These are phyloP conservation scores for Cunninghamia lanceolata DNA, from an alignment of 75 land plant species.

Conservation along the genomic window DNA sequence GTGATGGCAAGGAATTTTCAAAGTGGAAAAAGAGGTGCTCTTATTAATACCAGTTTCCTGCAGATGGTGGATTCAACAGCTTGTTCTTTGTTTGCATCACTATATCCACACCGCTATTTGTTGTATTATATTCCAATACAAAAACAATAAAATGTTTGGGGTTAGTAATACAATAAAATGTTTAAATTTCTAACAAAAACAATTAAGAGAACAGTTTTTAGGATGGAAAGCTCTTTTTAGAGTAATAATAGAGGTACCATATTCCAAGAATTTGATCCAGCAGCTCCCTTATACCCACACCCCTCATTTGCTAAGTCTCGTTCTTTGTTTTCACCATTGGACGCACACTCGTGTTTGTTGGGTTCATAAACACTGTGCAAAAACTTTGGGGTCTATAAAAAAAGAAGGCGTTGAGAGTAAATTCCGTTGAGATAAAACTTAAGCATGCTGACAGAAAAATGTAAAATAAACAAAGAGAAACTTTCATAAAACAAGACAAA, in stretches of 20 bases:
- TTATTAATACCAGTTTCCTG: neutral
- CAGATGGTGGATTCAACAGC: neutral
- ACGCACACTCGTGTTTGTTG: neutral
- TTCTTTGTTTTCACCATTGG: neutral
- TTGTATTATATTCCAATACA: neutral
- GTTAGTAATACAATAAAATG: neutral
- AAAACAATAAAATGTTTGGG: neutral
- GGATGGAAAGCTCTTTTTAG: neutral
- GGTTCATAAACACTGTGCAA: neutral
- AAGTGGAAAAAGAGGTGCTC: neutral
- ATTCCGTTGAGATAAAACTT: neutral
- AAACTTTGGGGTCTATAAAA: neutral
- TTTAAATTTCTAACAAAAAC: neutral
- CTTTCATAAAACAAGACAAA: neutral
- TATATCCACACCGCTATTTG: neutral
- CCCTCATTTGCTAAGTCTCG: neutral
- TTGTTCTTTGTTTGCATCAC: neutral
- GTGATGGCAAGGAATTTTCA: neutral
- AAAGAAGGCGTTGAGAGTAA: neutral
- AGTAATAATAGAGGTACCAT: neutral
- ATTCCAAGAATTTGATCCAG: neutral
- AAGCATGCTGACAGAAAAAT: neutral
- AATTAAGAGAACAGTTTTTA: neutral
- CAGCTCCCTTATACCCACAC: neutral
- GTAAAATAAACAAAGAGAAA: neutral